These are phyloP conservation scores for Pseudoneurospora amorphoporcata DNA, from an alignment of 495 filamentous ascomycete species.

Conservation along the genomic window DNA sequence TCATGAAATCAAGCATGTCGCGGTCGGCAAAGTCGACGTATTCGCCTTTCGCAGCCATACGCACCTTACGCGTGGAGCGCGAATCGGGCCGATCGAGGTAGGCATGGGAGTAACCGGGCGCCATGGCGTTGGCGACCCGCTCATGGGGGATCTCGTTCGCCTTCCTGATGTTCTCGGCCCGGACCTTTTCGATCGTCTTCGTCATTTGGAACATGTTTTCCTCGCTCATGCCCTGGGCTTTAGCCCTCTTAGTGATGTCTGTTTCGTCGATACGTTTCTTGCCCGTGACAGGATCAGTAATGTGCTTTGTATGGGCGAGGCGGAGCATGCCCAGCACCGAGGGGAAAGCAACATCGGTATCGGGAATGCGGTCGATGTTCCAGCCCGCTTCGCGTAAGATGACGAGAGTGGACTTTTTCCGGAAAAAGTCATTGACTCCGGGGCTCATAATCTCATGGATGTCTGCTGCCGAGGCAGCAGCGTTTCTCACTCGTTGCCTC, in stretches of 20 bases:
- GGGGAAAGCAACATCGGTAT: constrained; percentile 16
- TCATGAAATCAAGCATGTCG: constrained; percentile 12
- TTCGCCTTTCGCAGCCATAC: not conserved
- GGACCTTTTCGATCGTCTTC: not conserved
- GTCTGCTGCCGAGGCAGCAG: not conserved
- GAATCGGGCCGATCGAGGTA: not conserved
- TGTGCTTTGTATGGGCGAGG: constrained; percentile 17
- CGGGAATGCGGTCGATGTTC: constrained; percentile 23
- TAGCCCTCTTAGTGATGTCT: constrained; percentile 20
- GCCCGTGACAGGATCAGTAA: constrained; percentile 20
- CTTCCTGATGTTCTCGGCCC: not conserved
- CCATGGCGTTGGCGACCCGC: not conserved
- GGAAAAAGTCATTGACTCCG: constrained; percentile 21
- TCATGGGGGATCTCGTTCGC: not conserved
- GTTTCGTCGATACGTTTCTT: constrained; percentile 19
- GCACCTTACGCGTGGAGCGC: not conserved
- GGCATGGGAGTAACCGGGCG: not conserved
- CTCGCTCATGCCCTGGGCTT: constrained; percentile 7
- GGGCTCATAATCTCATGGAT: not conserved
- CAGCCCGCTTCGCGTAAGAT: constrained; percentile 16
- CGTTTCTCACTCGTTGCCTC: not conserved
- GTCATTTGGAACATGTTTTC: not conserved
- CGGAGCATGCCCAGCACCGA: constrained; percentile 14
- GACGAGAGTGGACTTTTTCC: constrained; percentile 20
- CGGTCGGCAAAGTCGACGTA: not conserved